A percentile compares a stretch with the other conserved stretches of the same genome.
Evolutionary conservation across 257 asterid species (phyloP).

Genomic region (Leptodermis oblonga): DNA sequence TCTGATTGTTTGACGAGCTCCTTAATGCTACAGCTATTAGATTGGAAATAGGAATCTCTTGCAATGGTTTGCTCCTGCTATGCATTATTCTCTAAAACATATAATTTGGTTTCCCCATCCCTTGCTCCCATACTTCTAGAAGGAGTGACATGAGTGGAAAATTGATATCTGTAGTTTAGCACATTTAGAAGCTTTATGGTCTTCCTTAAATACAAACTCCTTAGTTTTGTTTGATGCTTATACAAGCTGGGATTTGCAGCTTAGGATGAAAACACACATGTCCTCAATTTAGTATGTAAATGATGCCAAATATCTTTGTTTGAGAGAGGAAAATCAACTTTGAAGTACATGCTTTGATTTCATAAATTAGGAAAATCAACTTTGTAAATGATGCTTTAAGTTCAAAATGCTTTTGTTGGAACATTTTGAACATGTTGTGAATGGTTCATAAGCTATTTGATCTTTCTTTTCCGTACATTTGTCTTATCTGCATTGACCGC

Average conservation of each 20-base stretch:
- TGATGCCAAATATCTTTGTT: background rate
- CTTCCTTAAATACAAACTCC: no score
- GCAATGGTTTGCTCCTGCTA: constrained; percentile 1
- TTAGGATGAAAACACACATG: background rate
- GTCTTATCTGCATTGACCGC: no score
- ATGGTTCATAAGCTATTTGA: constrained; percentile 2
- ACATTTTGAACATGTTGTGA: background rate
- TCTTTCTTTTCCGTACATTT: constrained; percentile 22
- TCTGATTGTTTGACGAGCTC: background rate
- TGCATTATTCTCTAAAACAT: background rate
- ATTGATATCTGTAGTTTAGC: constrained; percentile 31
- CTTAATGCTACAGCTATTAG: background rate
- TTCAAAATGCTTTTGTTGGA: background rate
- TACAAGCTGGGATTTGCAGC: background rate
- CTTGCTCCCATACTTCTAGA: background rate
- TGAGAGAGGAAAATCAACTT: background rate
- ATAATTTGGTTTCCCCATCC: background rate
- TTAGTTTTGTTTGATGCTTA: background rate
- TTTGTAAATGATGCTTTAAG: constrained; percentile 1
- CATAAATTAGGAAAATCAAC: background rate
- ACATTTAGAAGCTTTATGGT: constrained; percentile 25
- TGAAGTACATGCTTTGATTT: background rate
- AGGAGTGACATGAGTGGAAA: background rate
- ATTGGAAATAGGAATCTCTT: background rate
- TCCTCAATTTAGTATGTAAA: background rate